Evolutionary conservation across 2,329 filamentous ascomycete species (phyloP).

Genomic region (Sarocladiaceae sp.): DNA sequence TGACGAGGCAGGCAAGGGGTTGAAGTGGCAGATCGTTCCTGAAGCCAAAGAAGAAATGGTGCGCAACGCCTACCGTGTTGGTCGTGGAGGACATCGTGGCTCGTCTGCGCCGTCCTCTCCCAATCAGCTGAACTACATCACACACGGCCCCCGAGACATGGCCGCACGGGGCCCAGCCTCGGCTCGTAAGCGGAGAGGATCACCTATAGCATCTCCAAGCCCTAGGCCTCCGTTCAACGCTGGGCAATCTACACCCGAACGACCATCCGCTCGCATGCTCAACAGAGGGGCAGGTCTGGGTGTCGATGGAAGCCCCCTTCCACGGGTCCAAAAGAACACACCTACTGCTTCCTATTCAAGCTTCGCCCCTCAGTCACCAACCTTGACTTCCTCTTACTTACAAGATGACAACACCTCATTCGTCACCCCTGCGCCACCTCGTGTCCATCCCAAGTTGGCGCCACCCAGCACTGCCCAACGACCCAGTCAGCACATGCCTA

Average conservation of each 20-base stretch:
- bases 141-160: constrained; percentile 54
- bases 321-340: constrained; percentile 47
- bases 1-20: constrained; percentile 95
- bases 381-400: constrained; percentile 57
- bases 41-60: constrained; percentile 85
- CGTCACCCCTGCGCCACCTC: constrained; percentile 68
- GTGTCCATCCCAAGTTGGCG: constrained; percentile 69
- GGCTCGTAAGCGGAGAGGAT: constrained; percentile 52
- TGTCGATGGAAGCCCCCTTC: constrained; percentile 59
- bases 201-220: constrained; percentile 52
- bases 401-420: constrained; percentile 59
- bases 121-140: constrained; percentile 56
- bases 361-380: constrained; percentile 54
- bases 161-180: constrained; percentile 46
- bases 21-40: constrained; percentile 95
- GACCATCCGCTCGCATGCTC: constrained; percentile 35
- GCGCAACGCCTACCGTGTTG: constrained; percentile 62
- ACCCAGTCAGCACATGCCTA: constrained; percentile 81
- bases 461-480: constrained; percentile 78
- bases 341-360: constrained; percentile 42
- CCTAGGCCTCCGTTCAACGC: constrained; percentile 43
- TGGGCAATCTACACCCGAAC: constrained; percentile 58
- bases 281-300: constrained; percentile 34
- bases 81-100: constrained; percentile 60
- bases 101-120: constrained; percentile 70